Base-by-base conservation (phyloP, 495 filamentous ascomycete species). In the Aspergillus carlsbadensis region DNA sequence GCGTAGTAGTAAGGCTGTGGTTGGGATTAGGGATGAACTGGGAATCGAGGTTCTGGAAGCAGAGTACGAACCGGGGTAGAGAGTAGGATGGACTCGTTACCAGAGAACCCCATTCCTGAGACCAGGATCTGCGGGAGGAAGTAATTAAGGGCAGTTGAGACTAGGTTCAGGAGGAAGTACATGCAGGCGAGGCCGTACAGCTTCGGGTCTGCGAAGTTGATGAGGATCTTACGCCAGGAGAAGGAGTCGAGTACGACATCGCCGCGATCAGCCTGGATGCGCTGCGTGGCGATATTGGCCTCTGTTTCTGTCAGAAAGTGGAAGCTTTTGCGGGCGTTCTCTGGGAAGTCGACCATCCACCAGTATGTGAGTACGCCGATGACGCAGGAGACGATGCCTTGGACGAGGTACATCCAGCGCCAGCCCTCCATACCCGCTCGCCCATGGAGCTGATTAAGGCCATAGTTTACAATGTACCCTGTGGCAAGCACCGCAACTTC, bases 271-370 rank as follows among this genome's bases (percentile, higher is more conserved):
- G 73, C 69, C 50, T 83, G 69, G 57, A 91, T 87, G 17, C 85
- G 73, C 14, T 71, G 73, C 3, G 82, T 66, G 6, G 85, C 81
- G 6, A 89, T 56, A 10, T 72, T 67, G 6, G 79, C 78, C 65
- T 90, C 88, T 15, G 75, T 70, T 3, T 78, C 56, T 8, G 80
- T 80, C 21, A 91, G 74, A 62, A 91, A 92, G 50, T 55, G 70
- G 59, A 87, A 85, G 66, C 83, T 86, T 3, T 68, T 68, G 44
- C 81, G 75, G 0, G 84, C 76, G 7, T 85, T 81, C 50, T 91
- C 88, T 0, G 89, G 89, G 58, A 93, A 93, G 60, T 91, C 88
- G 22, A 91, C 77, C 66, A 92, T 90, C 87, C 86, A 91, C 73
- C 83, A 87, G 60, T 87, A 92, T 0, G 86, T 90, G 4, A 78